A percentile compares a stretch with the other conserved stretches of the same genome.
phyloP scores from a whole-genome alignment of 768 basidiomycete genomes.

The Coprinopsis marcescibilis region DNA sequence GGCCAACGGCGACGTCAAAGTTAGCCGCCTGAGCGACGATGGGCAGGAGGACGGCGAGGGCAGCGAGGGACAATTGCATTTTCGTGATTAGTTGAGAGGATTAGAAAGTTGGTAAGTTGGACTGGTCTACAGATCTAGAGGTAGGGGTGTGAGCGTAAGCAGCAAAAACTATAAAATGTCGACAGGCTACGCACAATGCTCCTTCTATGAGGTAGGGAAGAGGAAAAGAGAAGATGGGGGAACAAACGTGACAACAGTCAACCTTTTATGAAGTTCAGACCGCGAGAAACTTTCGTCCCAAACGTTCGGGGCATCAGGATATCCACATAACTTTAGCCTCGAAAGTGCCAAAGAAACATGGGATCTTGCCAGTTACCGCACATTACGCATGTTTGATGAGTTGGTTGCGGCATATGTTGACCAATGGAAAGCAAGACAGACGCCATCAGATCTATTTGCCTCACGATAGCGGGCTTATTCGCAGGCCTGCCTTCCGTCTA shows the following conservation, averaged over 20 bases:
- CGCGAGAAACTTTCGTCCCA: not conserved
- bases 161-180: not conserved
- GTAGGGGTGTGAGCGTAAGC: not conserved
- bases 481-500: too few relatives aligned
- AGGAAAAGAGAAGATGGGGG: not conserved
- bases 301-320: not conserved
- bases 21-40: constrained; percentile 33
- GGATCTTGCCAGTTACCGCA: too few relatives aligned
- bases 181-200: constrained; percentile 1
- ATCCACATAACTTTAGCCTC: not conserved
- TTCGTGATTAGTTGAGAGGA: too few relatives aligned
- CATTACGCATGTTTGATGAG: too few relatives aligned
- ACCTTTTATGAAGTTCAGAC: constrained; percentile 1
- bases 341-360: too few relatives aligned
- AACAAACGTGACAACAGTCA: not conserved
- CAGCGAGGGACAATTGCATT: constrained; percentile 47
- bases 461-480: not conserved
- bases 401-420: not conserved
- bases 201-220: not conserved
- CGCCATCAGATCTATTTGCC: not conserved
- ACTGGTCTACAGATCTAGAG: not conserved
- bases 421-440: not conserved
- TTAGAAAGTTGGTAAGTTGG: not conserved
- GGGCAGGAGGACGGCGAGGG: constrained; percentile 33
- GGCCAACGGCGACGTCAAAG: constrained; percentile 38